These are phyloP conservation scores for Calonectria honghensis DNA, from an alignment of 2,329 filamentous ascomycete species.

Conservation along the genomic window DNA sequence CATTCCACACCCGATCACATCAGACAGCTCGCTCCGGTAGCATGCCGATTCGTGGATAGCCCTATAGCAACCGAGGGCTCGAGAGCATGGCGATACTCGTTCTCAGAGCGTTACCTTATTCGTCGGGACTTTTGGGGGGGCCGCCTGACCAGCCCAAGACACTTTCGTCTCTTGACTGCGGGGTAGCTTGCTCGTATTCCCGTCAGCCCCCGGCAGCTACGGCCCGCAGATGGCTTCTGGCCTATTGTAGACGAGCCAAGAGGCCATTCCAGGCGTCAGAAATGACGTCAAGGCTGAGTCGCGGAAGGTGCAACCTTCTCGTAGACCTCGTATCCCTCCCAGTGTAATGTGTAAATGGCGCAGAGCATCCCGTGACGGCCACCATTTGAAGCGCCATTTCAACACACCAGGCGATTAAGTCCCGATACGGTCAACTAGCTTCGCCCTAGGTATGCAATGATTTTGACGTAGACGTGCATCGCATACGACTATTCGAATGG, in stretches of 20 bases:
- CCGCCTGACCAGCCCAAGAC: conserved; percentile 8
- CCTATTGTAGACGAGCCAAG: background rate
- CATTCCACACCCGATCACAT: conserved; percentile 45
- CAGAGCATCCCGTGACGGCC: background rate
- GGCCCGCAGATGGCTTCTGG: conserved; percentile 5
- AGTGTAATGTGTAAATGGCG: background rate
- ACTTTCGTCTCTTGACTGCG: conserved; percentile 40
- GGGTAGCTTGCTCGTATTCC: conserved; percentile 52
- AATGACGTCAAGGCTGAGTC: conserved; percentile 48
- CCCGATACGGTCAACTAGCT: background rate
- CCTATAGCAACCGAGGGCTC: no score
- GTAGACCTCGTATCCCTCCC: conserved; percentile 26
- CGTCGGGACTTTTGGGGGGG: background rate
- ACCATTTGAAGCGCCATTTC: background rate
- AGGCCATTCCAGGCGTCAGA: conserved; percentile 27
- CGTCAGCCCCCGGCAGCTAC: conserved; percentile 28
- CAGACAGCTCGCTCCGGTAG: conserved; percentile 24
- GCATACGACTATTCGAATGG: conserved; percentile 33
- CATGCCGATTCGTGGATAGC: background rate
- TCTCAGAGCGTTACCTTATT: conserved; percentile 2
- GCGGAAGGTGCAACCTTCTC: background rate
- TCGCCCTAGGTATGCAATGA: background rate
- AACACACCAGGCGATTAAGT: background rate
- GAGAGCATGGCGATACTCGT: background rate
- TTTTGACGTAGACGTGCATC: conserved; percentile 47